Percentiles rank a stretch among this genome's conserved stretches.
Evolutionary conservation across 208 protist species (phyloP).

Genomic region (Wallacemonas sp.): DNA sequence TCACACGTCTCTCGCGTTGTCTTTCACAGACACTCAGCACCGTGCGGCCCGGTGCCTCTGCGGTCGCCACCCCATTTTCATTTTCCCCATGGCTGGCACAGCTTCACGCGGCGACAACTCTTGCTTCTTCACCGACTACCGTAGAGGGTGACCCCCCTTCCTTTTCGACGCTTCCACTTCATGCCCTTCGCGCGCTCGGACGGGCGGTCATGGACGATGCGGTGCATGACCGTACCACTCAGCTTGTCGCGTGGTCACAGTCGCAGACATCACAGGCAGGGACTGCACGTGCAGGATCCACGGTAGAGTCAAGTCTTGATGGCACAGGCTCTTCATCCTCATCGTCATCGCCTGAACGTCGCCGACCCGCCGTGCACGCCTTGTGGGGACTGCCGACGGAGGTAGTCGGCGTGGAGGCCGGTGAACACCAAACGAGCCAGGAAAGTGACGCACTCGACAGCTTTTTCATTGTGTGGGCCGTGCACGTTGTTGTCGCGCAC

Average conservation of each 20-base stretch:
- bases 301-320: no score
- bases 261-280: neutral
- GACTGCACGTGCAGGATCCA: neutral
- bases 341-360: no score
- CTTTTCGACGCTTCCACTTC: neutral
- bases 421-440: no score
- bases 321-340: no score
- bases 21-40: no score
- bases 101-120: neutral
- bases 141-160: no score
- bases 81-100: neutral
- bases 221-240: neutral
- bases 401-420: neutral
- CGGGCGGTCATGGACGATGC: neutral
- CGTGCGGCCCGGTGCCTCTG: neutral
- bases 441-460: neutral
- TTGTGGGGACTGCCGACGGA: neutral
- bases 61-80: neutral
- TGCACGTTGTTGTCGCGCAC: neutral
- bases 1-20: neutral
- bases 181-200: conserved; percentile 1
- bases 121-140: no score
- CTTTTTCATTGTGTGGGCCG: neutral
- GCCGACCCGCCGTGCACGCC: no score
- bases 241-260: conserved; percentile 7